Evolutionary conservation across 768 basidiomycete genomes (phyloP), one percentile per base, ranked within the genome.

Genomic region (Calocera cornea): DNA sequence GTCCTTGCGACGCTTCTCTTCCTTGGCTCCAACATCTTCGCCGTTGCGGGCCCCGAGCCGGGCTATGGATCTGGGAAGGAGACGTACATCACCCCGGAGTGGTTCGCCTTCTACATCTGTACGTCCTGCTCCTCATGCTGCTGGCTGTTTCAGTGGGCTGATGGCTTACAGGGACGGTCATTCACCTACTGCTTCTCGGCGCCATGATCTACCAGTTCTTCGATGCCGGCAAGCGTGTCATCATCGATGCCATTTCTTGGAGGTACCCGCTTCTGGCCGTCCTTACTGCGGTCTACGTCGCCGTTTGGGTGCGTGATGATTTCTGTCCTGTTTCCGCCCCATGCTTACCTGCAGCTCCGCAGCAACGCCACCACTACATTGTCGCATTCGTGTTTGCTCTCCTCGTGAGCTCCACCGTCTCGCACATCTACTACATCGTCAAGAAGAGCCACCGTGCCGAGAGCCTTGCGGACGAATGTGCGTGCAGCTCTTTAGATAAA

Each of bases 361-460:
- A 54, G 63, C 22, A 41, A 14, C 24, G 27, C 49, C 17, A 65
- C 27, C 69, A 72, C 73, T 77, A 76, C 73, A 77, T 79, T 70
- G 75, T 77, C 41, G 92, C 95, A 27, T 95, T 97, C 77, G 78
- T 97, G 72, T 85, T 97, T 66, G 83, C 91, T 1, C 84, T 97
- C 68, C 83, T 97, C 72, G 92, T 97, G 72, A 89, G 88, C 75
- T 89, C 90, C 69, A 72, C 83, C 47, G 85, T 88, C 38, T 74
- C 88, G 83, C 92, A 95, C 77, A 90, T 95, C 76, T 97, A 98
- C 80, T 97, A 95, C 75, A 80, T 90, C 68, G 88, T 97, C 74
- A 95, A 95, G 83, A 92, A 93, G 78, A 83, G 86, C 69, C 86
- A 93, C 75, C 76, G 81, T 31, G 78, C 90, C 31, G 81, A 88